A percentile compares a stretch with the other conserved stretches of the same genome.
These are phyloP conservation scores for Elongisporangium senticosum DNA, from an alignment of 352 stramenopile genomes.

Conservation along the genomic window DNA sequence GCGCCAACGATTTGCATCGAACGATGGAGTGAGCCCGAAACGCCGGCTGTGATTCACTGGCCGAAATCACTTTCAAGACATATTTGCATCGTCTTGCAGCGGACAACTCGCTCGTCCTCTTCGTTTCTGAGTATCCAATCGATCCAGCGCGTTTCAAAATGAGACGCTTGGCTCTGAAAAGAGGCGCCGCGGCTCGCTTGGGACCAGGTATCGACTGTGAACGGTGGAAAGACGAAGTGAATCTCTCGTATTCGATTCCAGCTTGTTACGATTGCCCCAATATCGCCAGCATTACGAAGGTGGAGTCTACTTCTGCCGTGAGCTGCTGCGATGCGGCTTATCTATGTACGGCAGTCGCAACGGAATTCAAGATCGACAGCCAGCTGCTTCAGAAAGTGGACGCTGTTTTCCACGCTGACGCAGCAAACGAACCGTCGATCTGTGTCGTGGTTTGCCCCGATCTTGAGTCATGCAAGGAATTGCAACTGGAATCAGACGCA, in stretches of 20 bases:
- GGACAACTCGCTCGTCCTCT: conserved; percentile 2
- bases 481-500: not conserved
- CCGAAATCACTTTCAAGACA: not conserved
- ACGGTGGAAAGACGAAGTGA: conserved; percentile 10
- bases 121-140: not conserved
- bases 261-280: conserved; percentile 13
- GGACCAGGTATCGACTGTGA: not conserved
- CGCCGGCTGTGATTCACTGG: conserved; percentile 1
- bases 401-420: conserved; percentile 5
- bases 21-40: not conserved
- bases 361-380: conserved; percentile 7
- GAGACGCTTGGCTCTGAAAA: not conserved
- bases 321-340: conserved; percentile 9
- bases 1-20: not conserved
- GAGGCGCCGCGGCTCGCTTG: not conserved
- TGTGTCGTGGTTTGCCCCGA: not conserved
- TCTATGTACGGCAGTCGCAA: conserved; percentile 7
- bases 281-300: conserved; percentile 18
- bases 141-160: not conserved
- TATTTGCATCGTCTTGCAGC: conserved; percentile 1
- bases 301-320: conserved; percentile 5
- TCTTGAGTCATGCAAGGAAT: not conserved
- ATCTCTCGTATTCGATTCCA: conserved; percentile 15
- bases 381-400: conserved; percentile 2
- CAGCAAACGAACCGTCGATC: not conserved